These are phyloP conservation scores for Eucalyptus sp. DNA, from an alignment of 345 rosid species.

Conservation along the genomic window DNA sequence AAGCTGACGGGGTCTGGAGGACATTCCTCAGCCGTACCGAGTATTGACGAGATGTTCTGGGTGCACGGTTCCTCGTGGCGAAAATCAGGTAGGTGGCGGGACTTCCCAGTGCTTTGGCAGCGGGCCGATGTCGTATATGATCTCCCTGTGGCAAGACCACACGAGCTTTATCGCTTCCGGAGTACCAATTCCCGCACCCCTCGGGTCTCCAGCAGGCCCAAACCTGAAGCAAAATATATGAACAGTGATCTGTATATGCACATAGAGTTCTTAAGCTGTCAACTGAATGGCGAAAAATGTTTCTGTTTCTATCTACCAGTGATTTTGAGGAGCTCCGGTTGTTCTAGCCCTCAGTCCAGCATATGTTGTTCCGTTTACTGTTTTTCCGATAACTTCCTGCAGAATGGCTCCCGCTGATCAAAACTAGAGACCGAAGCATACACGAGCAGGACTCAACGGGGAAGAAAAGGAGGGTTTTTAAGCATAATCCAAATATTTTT, in stretches of 20 bases:
- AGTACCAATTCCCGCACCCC: slow-evolving; percentile 98
- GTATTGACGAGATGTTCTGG: not conserved
- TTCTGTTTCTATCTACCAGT: slow-evolving; percentile 41
- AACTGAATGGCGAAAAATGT: not conserved
- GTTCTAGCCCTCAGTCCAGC: slow-evolving; percentile 96
- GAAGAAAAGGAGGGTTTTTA: not conserved
- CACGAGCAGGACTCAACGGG: not conserved
- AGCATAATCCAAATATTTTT: not conserved
- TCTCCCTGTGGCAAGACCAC: slow-evolving; percentile 96
- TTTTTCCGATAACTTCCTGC: slow-evolving; percentile 84
- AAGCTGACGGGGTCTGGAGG: not conserved
- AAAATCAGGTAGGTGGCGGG: slow-evolving; percentile 60
- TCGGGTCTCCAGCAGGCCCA: slow-evolving; percentile 97
- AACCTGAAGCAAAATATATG: slow-evolving; percentile 42
- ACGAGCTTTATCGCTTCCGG: slow-evolving; percentile 97
- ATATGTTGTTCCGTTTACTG: slow-evolving; percentile 94
- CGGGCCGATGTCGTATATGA: slow-evolving; percentile 88
- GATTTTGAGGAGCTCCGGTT: slow-evolving; percentile 98
- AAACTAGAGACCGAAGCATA: not conserved
- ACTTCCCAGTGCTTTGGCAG: slow-evolving; percentile 61
- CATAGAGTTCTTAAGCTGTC: not conserved
- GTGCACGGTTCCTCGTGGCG: not conserved
- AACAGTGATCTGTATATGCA: not conserved
- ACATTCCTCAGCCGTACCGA: not conserved
- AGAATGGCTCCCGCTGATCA: not conserved